Conservation (phyloP, 352 stramenopile genomes). For the Phytophthora hibernalis region DNA sequence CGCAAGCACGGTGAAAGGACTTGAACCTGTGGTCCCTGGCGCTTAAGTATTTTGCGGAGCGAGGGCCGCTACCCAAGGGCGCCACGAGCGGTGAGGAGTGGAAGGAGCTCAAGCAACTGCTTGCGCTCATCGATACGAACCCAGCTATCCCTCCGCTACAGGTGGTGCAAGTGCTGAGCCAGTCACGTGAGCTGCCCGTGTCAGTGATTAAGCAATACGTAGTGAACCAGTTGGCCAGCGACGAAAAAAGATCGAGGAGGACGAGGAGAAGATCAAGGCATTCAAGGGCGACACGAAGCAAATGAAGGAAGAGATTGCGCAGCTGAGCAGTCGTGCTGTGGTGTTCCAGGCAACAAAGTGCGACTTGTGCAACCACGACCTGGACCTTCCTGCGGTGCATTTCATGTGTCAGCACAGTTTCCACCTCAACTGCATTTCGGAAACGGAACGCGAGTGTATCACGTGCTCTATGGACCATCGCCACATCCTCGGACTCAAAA, state of each 20-base stretch:
- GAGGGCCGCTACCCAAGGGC: constrained; percentile 75
- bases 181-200: constrained; percentile 82
- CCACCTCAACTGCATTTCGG: constrained; percentile 91
- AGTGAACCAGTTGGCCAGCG: constrained; percentile 80
- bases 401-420: constrained; percentile 94
- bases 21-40: constrained; percentile 91
- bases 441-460: constrained; percentile 90
- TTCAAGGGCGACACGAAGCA: constrained; percentile 90
- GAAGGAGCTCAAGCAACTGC: constrained; percentile 82
- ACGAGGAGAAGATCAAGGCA: constrained; percentile 88
- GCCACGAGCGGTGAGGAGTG: constrained; percentile 69
- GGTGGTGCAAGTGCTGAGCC: constrained; percentile 86
- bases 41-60: constrained; percentile 91
- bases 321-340: constrained; percentile 84
- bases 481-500: constrained; percentile 87
- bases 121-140: constrained; percentile 82
- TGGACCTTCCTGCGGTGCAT: constrained; percentile 92
- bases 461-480: constrained; percentile 89
- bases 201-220: constrained; percentile 89
- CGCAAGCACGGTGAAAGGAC: constrained; percentile 92
- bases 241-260: constrained; percentile 87
- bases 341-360: constrained; percentile 93
- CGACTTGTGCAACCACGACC: constrained; percentile 88
- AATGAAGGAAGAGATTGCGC: constrained; percentile 91
- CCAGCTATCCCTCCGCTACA: constrained; percentile 85